A percentile compares a stretch with the other conserved stretches of the same genome.
Conservation (phyloP, 768 basidiomycete genomes). For the Tubosaeta sp. region DNA sequence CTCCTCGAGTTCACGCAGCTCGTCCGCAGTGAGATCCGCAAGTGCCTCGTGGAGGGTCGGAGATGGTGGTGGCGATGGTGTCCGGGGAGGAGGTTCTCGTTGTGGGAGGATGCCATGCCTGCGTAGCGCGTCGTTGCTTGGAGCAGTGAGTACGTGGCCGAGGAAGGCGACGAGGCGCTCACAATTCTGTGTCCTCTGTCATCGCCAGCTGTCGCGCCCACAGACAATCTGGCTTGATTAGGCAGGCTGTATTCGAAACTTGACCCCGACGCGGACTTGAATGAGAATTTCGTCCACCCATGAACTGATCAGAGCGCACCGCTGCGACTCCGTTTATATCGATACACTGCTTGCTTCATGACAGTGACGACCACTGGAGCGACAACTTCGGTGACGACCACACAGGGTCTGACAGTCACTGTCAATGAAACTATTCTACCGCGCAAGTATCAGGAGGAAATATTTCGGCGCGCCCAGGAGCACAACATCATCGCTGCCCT, state of each 20-base stretch:
- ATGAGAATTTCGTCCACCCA: conserved; percentile 7
- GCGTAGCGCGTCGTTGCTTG: conserved; percentile 90
- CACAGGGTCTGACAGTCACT: conserved; percentile 21
- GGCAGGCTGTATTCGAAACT: conserved; percentile 28
- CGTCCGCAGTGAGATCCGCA: conserved; percentile 55
- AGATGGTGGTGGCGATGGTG: conserved; percentile 79
- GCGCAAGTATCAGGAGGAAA: conserved; percentile 53
- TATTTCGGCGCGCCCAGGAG: conserved; percentile 47
- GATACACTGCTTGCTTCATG: conserved; percentile 20
- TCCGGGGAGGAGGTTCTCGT: conserved; percentile 57
- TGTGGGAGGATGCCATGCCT: conserved; percentile 90
- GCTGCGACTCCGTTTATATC: conserved; percentile 6
- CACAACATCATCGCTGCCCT: conserved; percentile 55
- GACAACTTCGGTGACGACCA: conserved; percentile 18
- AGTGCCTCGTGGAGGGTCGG: conserved; percentile 67
- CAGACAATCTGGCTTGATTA: conserved; percentile 15
- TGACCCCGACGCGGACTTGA: conserved; percentile 27
- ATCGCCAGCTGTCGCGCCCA: conserved; percentile 23
- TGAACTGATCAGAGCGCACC: conserved; percentile 22
- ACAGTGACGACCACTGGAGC: conserved; percentile 18
- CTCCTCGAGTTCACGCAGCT: conserved; percentile 66
- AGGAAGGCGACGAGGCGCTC: conserved; percentile 29
- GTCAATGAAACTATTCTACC: conserved; percentile 41
- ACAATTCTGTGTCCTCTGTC: conserved; percentile 97
- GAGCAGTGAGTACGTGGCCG: background rate